Evolutionary conservation across 2,329 filamentous ascomycete genomes (phyloP).

Genomic region (Ascosphaera aggregata): DNA sequence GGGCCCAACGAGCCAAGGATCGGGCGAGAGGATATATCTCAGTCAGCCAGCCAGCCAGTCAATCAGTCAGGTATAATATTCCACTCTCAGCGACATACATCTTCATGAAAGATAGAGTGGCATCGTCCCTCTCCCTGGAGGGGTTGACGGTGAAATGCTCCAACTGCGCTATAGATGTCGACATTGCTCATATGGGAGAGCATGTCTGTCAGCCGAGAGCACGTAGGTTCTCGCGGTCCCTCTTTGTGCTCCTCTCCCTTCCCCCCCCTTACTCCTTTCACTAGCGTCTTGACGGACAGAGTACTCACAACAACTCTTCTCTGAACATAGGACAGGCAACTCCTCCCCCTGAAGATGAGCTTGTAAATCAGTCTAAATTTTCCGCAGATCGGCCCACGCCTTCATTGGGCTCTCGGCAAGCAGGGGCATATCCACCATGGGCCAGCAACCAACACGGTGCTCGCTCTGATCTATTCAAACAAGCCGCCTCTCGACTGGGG

Average conservation of each 20-base stretch:
- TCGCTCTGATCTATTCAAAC: constrained; percentile 7
- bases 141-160: constrained; percentile 48
- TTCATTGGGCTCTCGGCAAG: neutral
- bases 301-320: constrained; percentile 2
- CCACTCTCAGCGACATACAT: neutral
- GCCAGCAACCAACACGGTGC: neutral
- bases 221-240: constrained; percentile 3
- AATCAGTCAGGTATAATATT: no score
- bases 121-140: neutral
- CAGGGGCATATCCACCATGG: neutral
- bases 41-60: no score
- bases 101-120: neutral
- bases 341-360: neutral
- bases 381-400: neutral
- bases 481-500: constrained; percentile 20
- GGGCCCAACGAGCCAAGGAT: no score
- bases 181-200: constrained; percentile 69
- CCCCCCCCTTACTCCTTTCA: neutral
- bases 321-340: neutral
- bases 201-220: constrained; percentile 39
- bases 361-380: neutral
- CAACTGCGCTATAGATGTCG: constrained; percentile 50
- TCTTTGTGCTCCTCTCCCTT: neutral
- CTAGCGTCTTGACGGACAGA: neutral
- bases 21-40: no score